phyloP scores from a whole-genome alignment of 1,139 yeast species.

The Lodderomyces margitis region DNA sequence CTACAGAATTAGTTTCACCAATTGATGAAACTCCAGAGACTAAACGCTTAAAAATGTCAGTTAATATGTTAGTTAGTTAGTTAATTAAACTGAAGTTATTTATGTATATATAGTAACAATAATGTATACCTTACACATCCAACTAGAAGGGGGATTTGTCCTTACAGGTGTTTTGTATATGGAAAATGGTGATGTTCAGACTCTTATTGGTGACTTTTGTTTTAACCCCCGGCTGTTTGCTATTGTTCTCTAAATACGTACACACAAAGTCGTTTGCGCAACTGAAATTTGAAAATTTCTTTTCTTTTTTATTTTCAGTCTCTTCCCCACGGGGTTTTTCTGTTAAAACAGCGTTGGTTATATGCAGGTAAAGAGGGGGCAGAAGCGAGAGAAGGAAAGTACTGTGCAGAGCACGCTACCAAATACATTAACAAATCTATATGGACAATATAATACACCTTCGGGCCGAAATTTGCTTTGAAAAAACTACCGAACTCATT shows the following conservation, averaged over 20 bases:
- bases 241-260: too few relatives aligned
- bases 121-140: too few relatives aligned
- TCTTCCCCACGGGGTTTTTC: constrained; percentile 3
- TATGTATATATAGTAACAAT: not conserved
- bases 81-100: not conserved
- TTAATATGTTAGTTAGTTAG: constrained; percentile 46
- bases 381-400: not conserved
- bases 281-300: constrained; percentile 1
- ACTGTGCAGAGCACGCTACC: too few relatives aligned
- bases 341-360: too few relatives aligned
- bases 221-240: not conserved
- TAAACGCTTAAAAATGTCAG: constrained; percentile 43
- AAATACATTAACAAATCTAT: too few relatives aligned
- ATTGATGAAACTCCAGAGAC: constrained; percentile 29
- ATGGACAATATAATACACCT: too few relatives aligned
- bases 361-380: not conserved
- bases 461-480: too few relatives aligned
- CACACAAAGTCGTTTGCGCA: too few relatives aligned
- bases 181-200: too few relatives aligned
- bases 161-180: too few relatives aligned
- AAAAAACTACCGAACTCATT: too few relatives aligned
- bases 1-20: not conserved
- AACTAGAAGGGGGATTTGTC: too few relatives aligned
- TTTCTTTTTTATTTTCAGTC: not conserved
- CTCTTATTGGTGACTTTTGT: not conserved